These are phyloP conservation scores for Boletellus emodensis DNA, from an alignment of 768 basidiomycete species.

Conservation along the genomic window DNA sequence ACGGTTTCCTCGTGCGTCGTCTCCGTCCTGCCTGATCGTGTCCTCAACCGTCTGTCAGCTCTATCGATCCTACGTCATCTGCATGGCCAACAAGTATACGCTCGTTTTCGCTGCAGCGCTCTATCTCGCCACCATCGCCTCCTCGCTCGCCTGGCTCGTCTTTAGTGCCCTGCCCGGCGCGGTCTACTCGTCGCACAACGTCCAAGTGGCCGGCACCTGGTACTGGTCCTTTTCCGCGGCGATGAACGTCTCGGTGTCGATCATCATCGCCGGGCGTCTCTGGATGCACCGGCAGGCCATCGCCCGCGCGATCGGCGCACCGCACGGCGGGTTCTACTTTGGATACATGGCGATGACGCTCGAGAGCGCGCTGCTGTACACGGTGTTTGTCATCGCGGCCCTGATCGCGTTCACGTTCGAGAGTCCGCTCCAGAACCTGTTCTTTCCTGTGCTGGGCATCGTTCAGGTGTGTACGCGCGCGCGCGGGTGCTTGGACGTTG, in stretches of 20 bases:
- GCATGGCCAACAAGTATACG: conserved; percentile 2
- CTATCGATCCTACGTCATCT: conserved; percentile 24
- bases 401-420: conserved; percentile 15
- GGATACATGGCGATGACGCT: conserved; percentile 25
- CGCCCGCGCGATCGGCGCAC: conserved; percentile 4
- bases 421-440: conserved; percentile 22
- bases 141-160: conserved; percentile 18
- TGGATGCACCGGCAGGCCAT: conserved; percentile 18
- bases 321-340: conserved; percentile 19
- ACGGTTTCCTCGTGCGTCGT: conserved; percentile 21
- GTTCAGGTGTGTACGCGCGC: conserved; percentile 12
- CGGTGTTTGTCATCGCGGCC: conserved; percentile 7
- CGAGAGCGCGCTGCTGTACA: conserved; percentile 22
- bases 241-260: conserved; percentile 15
- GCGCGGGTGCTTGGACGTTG: too few species aligned
- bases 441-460: conserved; percentile 20
- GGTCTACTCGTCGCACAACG: conserved; percentile 11
- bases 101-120: not conserved
- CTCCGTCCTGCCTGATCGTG: too few species aligned
- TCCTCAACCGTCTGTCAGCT: conserved; percentile 1
- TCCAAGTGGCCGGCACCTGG: conserved; percentile 14
- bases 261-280: conserved; percentile 13
- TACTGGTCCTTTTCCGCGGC: conserved; percentile 16
- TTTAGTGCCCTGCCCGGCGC: conserved; percentile 12
- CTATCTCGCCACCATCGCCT: conserved; percentile 15